Conservation (phyloP, 768 basidiomycete genomes). For the Russula griseocarnosa region DNA sequence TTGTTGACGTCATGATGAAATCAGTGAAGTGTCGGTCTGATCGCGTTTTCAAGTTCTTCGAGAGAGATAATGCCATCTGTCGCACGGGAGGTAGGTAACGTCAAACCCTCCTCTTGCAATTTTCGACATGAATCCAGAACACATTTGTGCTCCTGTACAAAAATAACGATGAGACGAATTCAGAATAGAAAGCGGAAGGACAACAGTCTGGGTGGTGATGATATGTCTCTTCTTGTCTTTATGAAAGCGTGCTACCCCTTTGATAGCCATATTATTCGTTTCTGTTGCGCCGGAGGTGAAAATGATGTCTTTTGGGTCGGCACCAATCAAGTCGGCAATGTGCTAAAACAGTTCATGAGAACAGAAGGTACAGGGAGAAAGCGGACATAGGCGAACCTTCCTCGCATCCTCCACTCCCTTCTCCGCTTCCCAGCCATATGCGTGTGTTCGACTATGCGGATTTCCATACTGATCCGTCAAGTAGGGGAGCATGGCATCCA, state of each 20-base stretch:
- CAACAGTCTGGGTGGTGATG: slow-evolving; percentile 92
- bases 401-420: slow-evolving; percentile 89
- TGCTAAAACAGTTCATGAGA: slow-evolving; percentile 46
- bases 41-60: slow-evolving; percentile 74
- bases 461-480: slow-evolving; percentile 96
- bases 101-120: slow-evolving; percentile 94
- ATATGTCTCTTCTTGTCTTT: slow-evolving; percentile 90
- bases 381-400: slow-evolving; percentile 46
- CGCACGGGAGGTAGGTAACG: slow-evolving; percentile 91
- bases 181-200: slow-evolving; percentile 21
- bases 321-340: slow-evolving; percentile 88
- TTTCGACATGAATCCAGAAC: slow-evolving; percentile 97
- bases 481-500: slow-evolving; percentile 95
- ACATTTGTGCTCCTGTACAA: slow-evolving; percentile 91
- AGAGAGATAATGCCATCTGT: slow-evolving; percentile 79
- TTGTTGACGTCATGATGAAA: slow-evolving; percentile 99
- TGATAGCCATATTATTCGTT: slow-evolving; percentile 95
- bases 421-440: slow-evolving; percentile 99
- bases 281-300: slow-evolving; percentile 99
- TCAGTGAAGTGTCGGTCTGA: slow-evolving; percentile 92
- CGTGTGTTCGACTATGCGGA: slow-evolving; percentile 96
- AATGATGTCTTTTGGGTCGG: slow-evolving; percentile 90
- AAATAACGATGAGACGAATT: slow-evolving; percentile 3
- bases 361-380: background rate
- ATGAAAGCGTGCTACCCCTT: slow-evolving; percentile 94